Percentiles rank a stretch among this genome's conserved stretches.
Evolutionary conservation across 2,329 filamentous ascomycete genomes (phyloP).

Genomic region (Thyridium curvatum): DNA sequence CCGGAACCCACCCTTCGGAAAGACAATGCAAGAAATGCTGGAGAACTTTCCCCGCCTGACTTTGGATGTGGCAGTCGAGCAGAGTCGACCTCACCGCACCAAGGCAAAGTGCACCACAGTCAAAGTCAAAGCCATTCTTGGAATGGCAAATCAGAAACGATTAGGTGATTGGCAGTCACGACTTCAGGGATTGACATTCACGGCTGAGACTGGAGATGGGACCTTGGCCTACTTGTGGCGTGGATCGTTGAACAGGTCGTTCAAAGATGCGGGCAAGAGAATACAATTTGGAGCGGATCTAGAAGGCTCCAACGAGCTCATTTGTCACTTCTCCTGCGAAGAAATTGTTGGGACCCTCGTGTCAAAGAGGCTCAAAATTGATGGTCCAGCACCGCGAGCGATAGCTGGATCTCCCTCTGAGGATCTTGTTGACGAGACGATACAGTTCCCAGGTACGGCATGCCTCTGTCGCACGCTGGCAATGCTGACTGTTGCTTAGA

Average conservation of each 20-base stretch:
- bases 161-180: too few species aligned
- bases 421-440: background rate
- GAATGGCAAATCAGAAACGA: too few species aligned
- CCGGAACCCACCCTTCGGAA: conserved; percentile 78
- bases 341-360: conserved; percentile 63
- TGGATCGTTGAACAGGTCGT: conserved; percentile 57
- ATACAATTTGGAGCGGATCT: conserved; percentile 54
- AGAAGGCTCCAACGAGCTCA: conserved; percentile 48
- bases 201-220: conserved; percentile 67
- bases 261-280: conserved; percentile 48
- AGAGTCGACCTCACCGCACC: conserved; percentile 12
- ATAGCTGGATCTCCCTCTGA: conserved; percentile 8
- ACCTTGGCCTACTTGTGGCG: conserved; percentile 62
- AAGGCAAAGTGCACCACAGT: conserved; percentile 43
- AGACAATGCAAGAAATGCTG: conserved; percentile 58
- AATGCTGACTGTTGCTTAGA: conserved; percentile 1
- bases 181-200: conserved; percentile 55
- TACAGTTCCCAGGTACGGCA: background rate
- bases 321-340: conserved; percentile 74
- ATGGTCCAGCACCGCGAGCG: conserved; percentile 8
- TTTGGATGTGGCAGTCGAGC: conserved; percentile 27
- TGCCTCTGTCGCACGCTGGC: too few species aligned
- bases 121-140: conserved; percentile 57
- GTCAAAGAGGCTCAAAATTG: conserved; percentile 11
- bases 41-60: conserved; percentile 61